phyloP scores from a whole-genome alignment of 805 yeast species.

The Barnettozyma botsteinii region DNA sequence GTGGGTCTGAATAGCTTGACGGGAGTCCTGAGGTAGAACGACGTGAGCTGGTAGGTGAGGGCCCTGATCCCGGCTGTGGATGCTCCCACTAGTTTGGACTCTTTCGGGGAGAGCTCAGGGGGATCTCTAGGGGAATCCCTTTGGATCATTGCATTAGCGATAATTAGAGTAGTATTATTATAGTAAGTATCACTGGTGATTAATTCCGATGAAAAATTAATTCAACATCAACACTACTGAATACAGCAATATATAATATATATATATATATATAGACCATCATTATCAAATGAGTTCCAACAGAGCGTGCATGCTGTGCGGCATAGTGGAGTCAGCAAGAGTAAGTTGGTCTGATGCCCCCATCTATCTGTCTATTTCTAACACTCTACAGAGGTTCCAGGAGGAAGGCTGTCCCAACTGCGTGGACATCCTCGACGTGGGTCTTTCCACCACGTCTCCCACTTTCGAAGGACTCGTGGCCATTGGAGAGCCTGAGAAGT shows the following conservation, averaged over 20 bases:
- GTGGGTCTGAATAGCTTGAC: slow-evolving; percentile 88
- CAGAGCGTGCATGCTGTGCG: slow-evolving; percentile 91
- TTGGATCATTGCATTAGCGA: no score
- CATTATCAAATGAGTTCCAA: slow-evolving; percentile 1
- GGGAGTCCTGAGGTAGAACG: slow-evolving; percentile 73
- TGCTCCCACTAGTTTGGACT: slow-evolving; percentile 60
- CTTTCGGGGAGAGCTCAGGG: slow-evolving; percentile 30
- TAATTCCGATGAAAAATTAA: no score
- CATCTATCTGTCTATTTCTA: background rate
- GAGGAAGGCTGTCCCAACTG: slow-evolving; percentile 95
- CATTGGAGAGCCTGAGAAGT: slow-evolving; percentile 71
- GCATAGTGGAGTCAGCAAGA: slow-evolving; percentile 75
- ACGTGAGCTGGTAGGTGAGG: slow-evolving; percentile 66
- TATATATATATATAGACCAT: background rate
- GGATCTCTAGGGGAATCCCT: slow-evolving; percentile 1
- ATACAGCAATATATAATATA: no score
- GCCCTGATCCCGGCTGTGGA: slow-evolving; percentile 87
- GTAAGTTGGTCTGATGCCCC: slow-evolving; percentile 31
- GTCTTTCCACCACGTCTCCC: slow-evolving; percentile 88
- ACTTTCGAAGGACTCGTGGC: slow-evolving; percentile 95
- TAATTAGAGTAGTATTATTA: no score
- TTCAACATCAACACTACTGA: no score
- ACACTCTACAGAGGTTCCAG: slow-evolving; percentile 46
- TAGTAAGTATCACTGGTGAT: no score
- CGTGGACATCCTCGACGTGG: slow-evolving; percentile 80